Evolutionary conservation across 306 rosid genomes (phyloP).

Genomic region (Calophaca sinica): DNA sequence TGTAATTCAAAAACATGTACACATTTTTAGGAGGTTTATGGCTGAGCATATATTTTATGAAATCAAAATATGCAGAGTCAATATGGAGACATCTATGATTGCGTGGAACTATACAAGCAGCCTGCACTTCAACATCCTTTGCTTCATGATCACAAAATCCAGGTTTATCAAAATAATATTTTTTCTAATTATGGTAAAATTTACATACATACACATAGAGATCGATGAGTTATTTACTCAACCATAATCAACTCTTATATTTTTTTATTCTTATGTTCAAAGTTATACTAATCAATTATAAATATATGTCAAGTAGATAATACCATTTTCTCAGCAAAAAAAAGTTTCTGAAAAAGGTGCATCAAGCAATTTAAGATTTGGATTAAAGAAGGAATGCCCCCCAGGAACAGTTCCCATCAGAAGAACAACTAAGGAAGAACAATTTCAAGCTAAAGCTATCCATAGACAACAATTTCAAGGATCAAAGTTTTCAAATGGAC

Average conservation of each 20-base stretch:
- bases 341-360: not conserved
- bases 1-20: too few species aligned
- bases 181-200: too few species aligned
- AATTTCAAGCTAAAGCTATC: not conserved
- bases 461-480: not conserved
- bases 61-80: not conserved
- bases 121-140: slow-evolving; percentile 33
- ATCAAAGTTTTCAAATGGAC: not conserved
- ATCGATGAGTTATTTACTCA: too few species aligned
- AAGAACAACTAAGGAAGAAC: slow-evolving; percentile 26
- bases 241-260: too few species aligned
- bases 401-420: slow-evolving; percentile 36
- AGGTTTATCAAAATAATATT: not conserved
- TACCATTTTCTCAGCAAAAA: not conserved
- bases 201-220: too few species aligned
- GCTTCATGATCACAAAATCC: slow-evolving; percentile 23
- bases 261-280: not conserved
- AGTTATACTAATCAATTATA: not conserved
- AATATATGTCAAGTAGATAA: not conserved
- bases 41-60: too few species aligned
- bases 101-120: slow-evolving; percentile 37
- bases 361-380: not conserved
- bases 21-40: too few species aligned
- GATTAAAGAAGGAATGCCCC: slow-evolving; percentile 7
- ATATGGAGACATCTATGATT: slow-evolving; percentile 38